These are phyloP conservation scores for Thalassiosira profunda DNA, from an alignment of 108 stramenopile genomes.

Conservation along the genomic window DNA sequence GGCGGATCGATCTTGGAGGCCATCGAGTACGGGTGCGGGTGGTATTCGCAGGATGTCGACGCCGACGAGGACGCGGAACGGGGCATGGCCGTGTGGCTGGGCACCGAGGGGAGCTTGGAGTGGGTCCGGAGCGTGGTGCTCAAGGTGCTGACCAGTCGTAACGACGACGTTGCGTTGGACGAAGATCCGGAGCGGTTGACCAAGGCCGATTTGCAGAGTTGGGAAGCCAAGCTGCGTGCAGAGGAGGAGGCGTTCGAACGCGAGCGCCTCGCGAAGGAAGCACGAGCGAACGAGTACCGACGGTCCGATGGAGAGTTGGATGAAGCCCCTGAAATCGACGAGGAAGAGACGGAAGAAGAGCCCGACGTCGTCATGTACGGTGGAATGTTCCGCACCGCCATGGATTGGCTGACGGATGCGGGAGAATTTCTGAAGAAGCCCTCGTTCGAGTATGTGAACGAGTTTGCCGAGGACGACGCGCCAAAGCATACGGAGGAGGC, in stretches of 20 bases:
- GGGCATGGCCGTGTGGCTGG: conserved; percentile 75
- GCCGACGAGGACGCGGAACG: conserved; percentile 28
- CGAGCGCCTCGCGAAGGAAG: conserved; percentile 25
- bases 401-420: conserved; percentile 88
- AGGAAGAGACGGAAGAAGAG: conserved; percentile 50
- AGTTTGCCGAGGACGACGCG: no score
- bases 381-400: conserved; percentile 91
- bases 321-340: no score
- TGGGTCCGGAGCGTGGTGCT: conserved; percentile 66
- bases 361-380: conserved; percentile 88
- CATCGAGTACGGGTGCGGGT: conserved; percentile 84
- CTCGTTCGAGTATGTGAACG: conserved; percentile 23
- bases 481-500: no score
- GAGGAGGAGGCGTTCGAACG: conserved; percentile 42
- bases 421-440: conserved; percentile 49
- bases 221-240: conserved; percentile 55
- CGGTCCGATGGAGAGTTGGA: conserved; percentile 8
- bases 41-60: no score
- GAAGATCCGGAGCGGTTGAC: conserved; percentile 16
- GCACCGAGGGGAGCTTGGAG: conserved; percentile 78
- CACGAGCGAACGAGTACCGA: conserved; percentile 2
- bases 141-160: conserved; percentile 39
- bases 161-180: conserved; percentile 1
- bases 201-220: conserved; percentile 54
- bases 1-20: conserved; percentile 77